These are phyloP conservation scores for Aspergillus calidoustus DNA, from an alignment of 2,329 filamentous ascomycete genomes.

Conservation along the genomic window DNA sequence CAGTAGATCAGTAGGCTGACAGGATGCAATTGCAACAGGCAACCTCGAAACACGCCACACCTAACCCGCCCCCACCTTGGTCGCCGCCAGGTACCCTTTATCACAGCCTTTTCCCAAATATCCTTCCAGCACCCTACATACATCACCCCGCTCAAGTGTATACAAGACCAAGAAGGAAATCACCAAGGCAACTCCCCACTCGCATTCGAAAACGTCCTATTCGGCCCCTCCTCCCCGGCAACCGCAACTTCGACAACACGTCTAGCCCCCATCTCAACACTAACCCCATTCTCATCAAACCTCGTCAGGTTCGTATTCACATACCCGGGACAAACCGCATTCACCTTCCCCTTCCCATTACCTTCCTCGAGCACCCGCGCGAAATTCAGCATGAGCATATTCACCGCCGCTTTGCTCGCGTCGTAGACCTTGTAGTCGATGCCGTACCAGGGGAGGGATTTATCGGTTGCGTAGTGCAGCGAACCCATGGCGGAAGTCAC, in stretches of 20 bases:
- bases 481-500: neutral
- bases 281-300: neutral
- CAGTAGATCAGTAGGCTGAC: too few species aligned
- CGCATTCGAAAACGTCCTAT: neutral
- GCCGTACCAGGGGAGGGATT: neutral
- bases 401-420: slow-evolving; percentile 4
- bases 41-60: too few species aligned
- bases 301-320: neutral
- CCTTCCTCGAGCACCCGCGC: neutral
- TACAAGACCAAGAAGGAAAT: neutral
- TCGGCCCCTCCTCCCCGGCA: neutral
- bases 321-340: neutral
- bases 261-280: neutral
- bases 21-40: too few species aligned
- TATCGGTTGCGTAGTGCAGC: neutral
- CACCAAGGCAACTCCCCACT: neutral
- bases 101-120: too few species aligned
- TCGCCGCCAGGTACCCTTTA: too few species aligned
- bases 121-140: too few species aligned
- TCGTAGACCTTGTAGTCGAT: neutral
- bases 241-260: neutral
- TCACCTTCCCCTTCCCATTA: neutral
- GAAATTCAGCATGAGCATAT: neutral
- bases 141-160: too few species aligned
- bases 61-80: too few species aligned